These are phyloP conservation scores for Pelargonium myrrhifolium DNA, from an alignment of 441 rosid species.

Conservation along the genomic window DNA sequence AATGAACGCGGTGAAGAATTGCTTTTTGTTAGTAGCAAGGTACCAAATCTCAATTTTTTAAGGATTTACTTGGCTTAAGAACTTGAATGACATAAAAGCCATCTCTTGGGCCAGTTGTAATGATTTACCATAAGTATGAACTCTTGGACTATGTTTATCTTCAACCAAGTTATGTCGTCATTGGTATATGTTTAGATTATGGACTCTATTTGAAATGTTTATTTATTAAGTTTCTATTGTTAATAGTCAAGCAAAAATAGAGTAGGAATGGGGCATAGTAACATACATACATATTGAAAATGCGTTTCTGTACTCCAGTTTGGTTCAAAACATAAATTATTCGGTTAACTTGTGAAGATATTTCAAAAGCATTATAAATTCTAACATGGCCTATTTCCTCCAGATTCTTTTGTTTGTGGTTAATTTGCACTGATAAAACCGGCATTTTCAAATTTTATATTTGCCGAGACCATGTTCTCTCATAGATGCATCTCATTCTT, in stretches of 20 bases:
- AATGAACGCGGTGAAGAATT: conserved; percentile 50
- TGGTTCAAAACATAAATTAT: too few species aligned
- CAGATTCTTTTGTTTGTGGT: too few species aligned
- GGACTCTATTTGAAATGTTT: background rate
- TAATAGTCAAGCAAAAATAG: background rate
- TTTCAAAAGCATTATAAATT: too few species aligned
- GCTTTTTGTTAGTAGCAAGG: conserved; percentile 62
- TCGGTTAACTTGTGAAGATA: too few species aligned
- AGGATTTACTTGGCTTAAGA: background rate
- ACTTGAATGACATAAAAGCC: background rate
- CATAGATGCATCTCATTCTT: too few species aligned
- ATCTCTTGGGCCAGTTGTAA: background rate
- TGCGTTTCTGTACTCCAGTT: too few species aligned
- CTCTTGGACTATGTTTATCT: background rate
- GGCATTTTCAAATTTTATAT: too few species aligned
- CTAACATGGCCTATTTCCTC: too few species aligned
- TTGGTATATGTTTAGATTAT: background rate
- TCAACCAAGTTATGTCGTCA: background rate
- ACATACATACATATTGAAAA: background rate
- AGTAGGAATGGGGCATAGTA: background rate
- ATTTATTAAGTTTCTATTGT: background rate
- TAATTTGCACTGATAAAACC: too few species aligned
- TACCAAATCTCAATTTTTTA: conserved; percentile 14
- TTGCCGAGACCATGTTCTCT: too few species aligned
- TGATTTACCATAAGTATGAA: background rate